phyloP scores from a whole-genome alignment of 768 basidiomycete species.

The Mycena rosella region DNA sequence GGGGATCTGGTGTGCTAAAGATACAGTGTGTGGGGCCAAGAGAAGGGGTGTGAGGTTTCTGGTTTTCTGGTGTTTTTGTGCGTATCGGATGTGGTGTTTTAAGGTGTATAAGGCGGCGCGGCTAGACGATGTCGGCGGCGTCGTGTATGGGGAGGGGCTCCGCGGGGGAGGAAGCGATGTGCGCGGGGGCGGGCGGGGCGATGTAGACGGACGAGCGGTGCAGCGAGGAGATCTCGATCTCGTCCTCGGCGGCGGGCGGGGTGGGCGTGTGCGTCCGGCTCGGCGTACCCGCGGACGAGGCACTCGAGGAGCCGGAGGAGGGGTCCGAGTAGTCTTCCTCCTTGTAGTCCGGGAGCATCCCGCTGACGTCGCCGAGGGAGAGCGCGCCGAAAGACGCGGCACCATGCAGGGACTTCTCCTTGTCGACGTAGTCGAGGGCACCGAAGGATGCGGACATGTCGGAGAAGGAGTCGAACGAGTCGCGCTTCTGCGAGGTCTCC shows the following conservation, averaged over 20 bases:
- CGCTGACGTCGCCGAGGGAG: constrained; percentile 53
- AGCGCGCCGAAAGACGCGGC: constrained; percentile 29
- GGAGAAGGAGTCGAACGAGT: constrained; percentile 63
- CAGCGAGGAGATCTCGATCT: constrained; percentile 45
- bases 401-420: constrained; percentile 34
- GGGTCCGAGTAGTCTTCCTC: constrained; percentile 48
- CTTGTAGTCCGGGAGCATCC: constrained; percentile 54
- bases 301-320: constrained; percentile 41
- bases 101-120: too few relatives aligned
- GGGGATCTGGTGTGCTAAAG: too few relatives aligned
- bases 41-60: too few relatives aligned
- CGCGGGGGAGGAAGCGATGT: constrained; percentile 23
- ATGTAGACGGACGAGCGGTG: constrained; percentile 26
- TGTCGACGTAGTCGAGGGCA: constrained; percentile 53
- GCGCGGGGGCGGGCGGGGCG: constrained; percentile 35
- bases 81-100: too few relatives aligned
- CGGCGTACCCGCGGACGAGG: background rate
- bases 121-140: constrained; percentile 2
- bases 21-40: too few relatives aligned
- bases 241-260: constrained; percentile 4
- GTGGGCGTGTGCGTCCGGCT: background rate
- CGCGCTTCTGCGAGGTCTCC: constrained; percentile 59
- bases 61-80: background rate
- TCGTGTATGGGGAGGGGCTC: background rate
- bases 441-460: constrained; percentile 52